Conservation (phyloP, 805 yeast genomes). For the Myxozyma neotropica region DNA sequence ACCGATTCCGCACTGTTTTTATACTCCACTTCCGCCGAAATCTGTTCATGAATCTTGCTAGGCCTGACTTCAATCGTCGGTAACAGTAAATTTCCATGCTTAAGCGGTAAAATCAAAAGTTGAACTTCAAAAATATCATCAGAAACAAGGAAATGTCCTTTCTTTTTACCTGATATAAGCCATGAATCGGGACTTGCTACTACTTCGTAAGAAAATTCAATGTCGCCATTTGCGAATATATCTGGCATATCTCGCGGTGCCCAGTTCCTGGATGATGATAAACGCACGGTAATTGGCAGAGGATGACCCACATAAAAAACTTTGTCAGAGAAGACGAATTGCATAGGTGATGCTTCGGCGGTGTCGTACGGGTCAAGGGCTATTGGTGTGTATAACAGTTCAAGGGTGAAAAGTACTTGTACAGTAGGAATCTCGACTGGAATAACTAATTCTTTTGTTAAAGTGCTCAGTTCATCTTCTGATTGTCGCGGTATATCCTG, state of each 20-base stretch:
- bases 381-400: constrained; percentile 37
- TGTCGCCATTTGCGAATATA: constrained; percentile 10
- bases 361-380: neutral
- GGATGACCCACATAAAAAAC: constrained; percentile 67
- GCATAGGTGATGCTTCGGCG: constrained; percentile 1
- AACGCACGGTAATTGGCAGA: constrained; percentile 49
- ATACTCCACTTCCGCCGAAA: constrained; percentile 61
- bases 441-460: constrained; percentile 46
- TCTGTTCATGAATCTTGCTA: constrained; percentile 41
- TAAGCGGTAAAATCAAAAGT: constrained; percentile 68
- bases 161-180: constrained; percentile 75
- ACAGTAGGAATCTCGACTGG: constrained; percentile 65
- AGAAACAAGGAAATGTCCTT: constrained; percentile 48
- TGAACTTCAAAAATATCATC: constrained; percentile 36
- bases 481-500: constrained; percentile 27
- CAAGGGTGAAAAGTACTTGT: constrained; percentile 62
- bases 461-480: constrained; percentile 25
- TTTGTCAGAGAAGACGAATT: constrained; percentile 35
- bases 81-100: constrained; percentile 67
- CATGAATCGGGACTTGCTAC: constrained; percentile 65
- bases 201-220: constrained; percentile 52
- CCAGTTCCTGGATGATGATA: constrained; percentile 56
- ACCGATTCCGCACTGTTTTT: constrained; percentile 69
- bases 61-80: constrained; percentile 61
- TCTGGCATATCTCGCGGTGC: constrained; percentile 25